Evolutionary conservation across 768 basidiomycete genomes (phyloP), one percentile per base, ranked within the genome.

Genomic region (Mycena capillaripes): DNA sequence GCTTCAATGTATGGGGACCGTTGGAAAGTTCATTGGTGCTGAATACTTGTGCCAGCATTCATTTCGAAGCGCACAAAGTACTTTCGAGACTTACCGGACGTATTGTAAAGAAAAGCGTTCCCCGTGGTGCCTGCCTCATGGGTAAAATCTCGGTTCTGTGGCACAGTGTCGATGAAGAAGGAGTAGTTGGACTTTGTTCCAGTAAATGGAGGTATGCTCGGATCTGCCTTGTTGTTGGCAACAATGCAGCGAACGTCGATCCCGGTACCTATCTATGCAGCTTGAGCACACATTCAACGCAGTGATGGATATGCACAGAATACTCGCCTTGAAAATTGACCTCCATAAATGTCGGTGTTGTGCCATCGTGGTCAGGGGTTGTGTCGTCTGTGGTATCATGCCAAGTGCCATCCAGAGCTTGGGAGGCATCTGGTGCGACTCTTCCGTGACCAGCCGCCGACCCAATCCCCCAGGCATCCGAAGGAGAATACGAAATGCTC

Each of bases 381-480:
- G 66, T 68, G 48, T 68, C 66, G 58, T 68, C 66, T 23, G 66
- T 60, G n/a, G 48, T 32, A 42, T 68, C 66, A 23, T 68, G 66
- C 57, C 59, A 68, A 2, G 66, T 68, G 11, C 21, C 30, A 21
- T 61, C 36, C 46, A n/a, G 48, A 11, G 58, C 57, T 30, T 25
- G 44, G 21, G 48, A 27, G 3, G 57, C 34, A 34, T 68, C 66
- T 25, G 66, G 66, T 2, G 38, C 4, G 21, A 68, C 21, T 32
- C 66, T 60, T 5, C 66, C 66, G 25, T 68, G 66, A 9, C 3
- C 14, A 11, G 17, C 53, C 12, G 57, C n/a, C 17, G 46, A 40
- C 16, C 58, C 57, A 7, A 23, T 1, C 0, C 3, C 36, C 66
- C 66, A 68, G 21, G 10, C 48, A 11, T 16, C n/a, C 12, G 58